Evolutionary conservation across 2,329 filamentous ascomycete genomes (phyloP), one percentile per base, ranked within the genome.

Genomic region (Hypoxylon sp.): DNA sequence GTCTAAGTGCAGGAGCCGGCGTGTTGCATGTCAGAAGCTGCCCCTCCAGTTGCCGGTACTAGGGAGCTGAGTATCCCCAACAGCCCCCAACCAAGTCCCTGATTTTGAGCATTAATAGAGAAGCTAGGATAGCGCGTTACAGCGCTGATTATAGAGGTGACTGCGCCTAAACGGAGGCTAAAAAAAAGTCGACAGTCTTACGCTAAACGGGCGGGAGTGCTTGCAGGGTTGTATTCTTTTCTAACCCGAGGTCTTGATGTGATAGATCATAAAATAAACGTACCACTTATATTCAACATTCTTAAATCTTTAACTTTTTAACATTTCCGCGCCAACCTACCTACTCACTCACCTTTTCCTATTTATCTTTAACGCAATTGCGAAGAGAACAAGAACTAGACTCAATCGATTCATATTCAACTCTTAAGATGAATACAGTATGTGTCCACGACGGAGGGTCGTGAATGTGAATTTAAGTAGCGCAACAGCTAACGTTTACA

Each of bases 381-480:
- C 32, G 14, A 43, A 7, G 50, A 38, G 43, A 21, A 17, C 25
- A 11, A 53, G n/a, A 55, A 43, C 49, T 11, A 38, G 4, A 19
- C 7, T 23, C 14, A 34, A 58, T 34, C 32, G 19, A 14, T 38
- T 34, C 41, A 51, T 55, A 63, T 10, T 32, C 17, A 45, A 41
- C 17, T 17, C 49, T 41, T 46, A 67, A 68, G 10, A 72, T 72
- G 69, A 72, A 72, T 58, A 72, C 69, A 19, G 69, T 72, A 65
- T 17, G 69, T 69, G 23, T 34, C 41, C 34, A n/a, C 52, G 3
- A 57, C 28, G 36, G 19, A 41, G 49, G 34, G 36, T 9, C 14
- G 43, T 46, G n/a, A 34, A 28, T n/a, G 3, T 9, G 43, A 25
- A 34, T 28, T 5, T 7, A 43, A 23, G 41, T 32, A 60, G 53